Evolutionary conservation across 495 filamentous ascomycete species (phyloP).

Genomic region (Neurospora intermedia): DNA sequence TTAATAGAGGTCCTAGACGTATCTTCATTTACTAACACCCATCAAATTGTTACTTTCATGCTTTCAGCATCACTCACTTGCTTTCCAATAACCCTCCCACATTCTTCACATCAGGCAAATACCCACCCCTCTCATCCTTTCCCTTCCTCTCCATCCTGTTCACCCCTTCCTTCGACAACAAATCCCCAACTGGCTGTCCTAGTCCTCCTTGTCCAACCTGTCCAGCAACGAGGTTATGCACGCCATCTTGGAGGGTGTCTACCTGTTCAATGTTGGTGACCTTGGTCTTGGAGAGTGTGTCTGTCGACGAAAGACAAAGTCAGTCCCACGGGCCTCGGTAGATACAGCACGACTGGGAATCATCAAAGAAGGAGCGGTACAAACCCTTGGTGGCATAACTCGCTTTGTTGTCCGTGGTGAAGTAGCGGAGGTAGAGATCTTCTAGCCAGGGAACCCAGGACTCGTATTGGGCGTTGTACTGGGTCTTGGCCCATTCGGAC

Average conservation of each 20-base stretch:
- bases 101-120: slow-evolving; percentile 14
- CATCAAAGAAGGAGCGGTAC: not conserved
- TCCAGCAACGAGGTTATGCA: slow-evolving; percentile 45
- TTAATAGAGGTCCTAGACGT: too few relatives aligned
- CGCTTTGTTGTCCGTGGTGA: slow-evolving; percentile 63
- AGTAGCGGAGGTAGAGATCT: slow-evolving; percentile 57
- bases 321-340: not conserved
- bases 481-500: slow-evolving; percentile 43
- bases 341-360: too few relatives aligned
- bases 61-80: not conserved
- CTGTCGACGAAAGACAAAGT: slow-evolving; percentile 22
- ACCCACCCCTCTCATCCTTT: slow-evolving; percentile 47
- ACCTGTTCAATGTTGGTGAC: slow-evolving; percentile 51
- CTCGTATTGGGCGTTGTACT: slow-evolving; percentile 57
- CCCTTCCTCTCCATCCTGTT: slow-evolving; percentile 52
- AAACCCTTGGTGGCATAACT: slow-evolving; percentile 52
- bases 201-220: slow-evolving; percentile 56
- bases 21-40: too few relatives aligned
- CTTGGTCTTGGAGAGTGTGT: slow-evolving; percentile 54
- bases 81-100: not conserved
- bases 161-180: slow-evolving; percentile 50
- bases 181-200: slow-evolving; percentile 47
- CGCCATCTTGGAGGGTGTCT: slow-evolving; percentile 52
- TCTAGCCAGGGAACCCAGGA: slow-evolving; percentile 69
- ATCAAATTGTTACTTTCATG: too few relatives aligned